Percentiles rank a stretch among this genome's conserved stretches.
phyloP scores from a whole-genome alignment of 352 stramenopile genomes.

The Pythium brassicae region DNA sequence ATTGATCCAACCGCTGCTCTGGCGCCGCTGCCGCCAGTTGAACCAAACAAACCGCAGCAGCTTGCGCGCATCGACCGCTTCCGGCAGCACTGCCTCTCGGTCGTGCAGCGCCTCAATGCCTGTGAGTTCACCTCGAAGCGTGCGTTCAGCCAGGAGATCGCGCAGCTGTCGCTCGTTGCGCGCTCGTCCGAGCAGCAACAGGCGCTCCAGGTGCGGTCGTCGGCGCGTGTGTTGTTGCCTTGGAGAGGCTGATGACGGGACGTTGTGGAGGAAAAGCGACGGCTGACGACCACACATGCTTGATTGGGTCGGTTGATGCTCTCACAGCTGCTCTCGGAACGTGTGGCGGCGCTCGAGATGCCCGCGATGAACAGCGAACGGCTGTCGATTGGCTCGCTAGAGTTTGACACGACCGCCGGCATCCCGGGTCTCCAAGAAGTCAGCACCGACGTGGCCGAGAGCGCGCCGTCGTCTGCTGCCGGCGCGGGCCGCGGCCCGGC shows the following conservation, averaged over 20 bases:
- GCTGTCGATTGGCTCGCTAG: conserved; percentile 13
- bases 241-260: no score
- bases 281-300: not conserved
- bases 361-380: not conserved
- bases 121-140: conserved; percentile 56
- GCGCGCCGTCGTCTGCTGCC: not conserved
- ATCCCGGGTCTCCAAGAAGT: conserved; percentile 45
- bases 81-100: conserved; percentile 27
- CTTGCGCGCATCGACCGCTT: conserved; percentile 15
- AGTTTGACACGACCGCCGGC: conserved; percentile 19
- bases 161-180: conserved; percentile 30
- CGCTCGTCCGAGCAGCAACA: conserved; percentile 19
- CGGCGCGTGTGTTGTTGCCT: not conserved
- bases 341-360: not conserved
- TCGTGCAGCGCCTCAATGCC: conserved; percentile 49
- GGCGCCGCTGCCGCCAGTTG: not conserved
- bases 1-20: not conserved
- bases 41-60: not conserved
- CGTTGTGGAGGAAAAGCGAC: not conserved
- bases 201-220: conserved; percentile 11
- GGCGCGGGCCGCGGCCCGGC: not conserved
- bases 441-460: not conserved
- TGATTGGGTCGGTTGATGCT: not conserved
- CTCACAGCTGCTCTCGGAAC: conserved; percentile 5
- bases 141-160: conserved; percentile 49